Conservation (phyloP, 352 stramenopile genomes). For the Hyphochytrium catenoides region DNA sequence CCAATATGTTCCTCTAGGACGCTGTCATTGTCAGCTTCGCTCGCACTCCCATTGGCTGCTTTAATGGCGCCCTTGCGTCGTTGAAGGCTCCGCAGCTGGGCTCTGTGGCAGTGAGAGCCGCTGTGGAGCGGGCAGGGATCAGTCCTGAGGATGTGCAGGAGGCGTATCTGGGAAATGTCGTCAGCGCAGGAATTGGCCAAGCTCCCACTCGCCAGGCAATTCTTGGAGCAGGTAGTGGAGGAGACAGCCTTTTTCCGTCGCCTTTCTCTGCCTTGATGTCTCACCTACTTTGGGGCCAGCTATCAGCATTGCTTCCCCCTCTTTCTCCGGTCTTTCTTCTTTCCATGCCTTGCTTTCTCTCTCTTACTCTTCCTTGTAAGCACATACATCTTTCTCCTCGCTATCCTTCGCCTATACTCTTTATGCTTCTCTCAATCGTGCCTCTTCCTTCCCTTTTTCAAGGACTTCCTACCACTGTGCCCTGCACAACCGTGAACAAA, state of each 20-base stretch:
- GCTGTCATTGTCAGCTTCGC: constrained; percentile 78
- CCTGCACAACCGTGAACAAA: constrained; percentile 94
- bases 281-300: no score
- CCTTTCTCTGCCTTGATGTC: no score
- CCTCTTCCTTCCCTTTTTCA: constrained; percentile 12
- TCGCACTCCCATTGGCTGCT: constrained; percentile 77
- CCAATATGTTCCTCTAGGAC: no score
- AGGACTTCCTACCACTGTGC: constrained; percentile 37
- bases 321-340: neutral
- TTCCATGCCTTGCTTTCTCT: no score
- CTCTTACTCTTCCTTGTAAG: constrained; percentile 4
- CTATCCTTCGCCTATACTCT: no score
- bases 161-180: constrained; percentile 80
- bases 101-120: constrained; percentile 45
- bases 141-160: constrained; percentile 51
- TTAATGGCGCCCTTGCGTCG: constrained; percentile 55
- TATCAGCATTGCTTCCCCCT: no score
- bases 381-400: no score
- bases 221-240: constrained; percentile 23
- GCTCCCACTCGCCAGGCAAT: constrained; percentile 73
- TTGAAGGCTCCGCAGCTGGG: constrained; percentile 70
- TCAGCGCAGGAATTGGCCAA: constrained; percentile 79
- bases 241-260: no score
- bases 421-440: no score
- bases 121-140: constrained; percentile 20